phyloP scores from a whole-genome alignment of 352 stramenopile genomes.

The Elongisporangium undulatum region DNA sequence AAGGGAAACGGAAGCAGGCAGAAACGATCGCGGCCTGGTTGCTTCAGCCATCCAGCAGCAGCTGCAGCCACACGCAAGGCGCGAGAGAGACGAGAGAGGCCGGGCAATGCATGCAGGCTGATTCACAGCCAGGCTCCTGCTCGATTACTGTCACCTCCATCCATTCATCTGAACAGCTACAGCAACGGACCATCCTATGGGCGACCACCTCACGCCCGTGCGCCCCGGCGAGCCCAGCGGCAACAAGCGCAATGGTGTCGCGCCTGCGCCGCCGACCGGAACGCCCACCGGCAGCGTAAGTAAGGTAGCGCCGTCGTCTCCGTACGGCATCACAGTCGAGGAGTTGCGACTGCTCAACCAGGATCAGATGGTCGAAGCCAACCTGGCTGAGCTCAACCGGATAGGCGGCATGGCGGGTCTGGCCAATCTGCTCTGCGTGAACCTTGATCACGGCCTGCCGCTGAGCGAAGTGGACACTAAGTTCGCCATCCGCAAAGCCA shows the following conservation, averaged over 20 bases:
- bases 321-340: conserved; percentile 67
- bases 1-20: neutral
- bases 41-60: neutral
- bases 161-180: neutral
- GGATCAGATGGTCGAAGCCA: conserved; percentile 80
- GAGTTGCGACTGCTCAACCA: conserved; percentile 67
- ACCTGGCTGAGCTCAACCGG: conserved; percentile 49
- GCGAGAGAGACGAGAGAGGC: neutral
- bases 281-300: conserved; percentile 17
- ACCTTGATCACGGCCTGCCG: conserved; percentile 57
- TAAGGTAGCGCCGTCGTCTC: conserved; percentile 67
- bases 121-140: neutral
- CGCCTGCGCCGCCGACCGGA: conserved; percentile 10
- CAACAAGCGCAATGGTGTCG: conserved; percentile 13
- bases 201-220: conserved; percentile 42
- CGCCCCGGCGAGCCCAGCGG: conserved; percentile 17
- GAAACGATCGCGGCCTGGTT: neutral
- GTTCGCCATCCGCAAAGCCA: conserved; percentile 45
- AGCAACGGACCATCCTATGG: conserved; percentile 7
- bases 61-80: neutral
- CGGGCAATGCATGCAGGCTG: neutral
- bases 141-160: neutral
- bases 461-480: conserved; percentile 51
- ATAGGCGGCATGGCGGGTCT: conserved; percentile 54
- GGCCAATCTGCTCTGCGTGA: conserved; percentile 63